A percentile compares a stretch with the other conserved stretches of the same genome.
phyloP scores from a whole-genome alignment of 2,329 filamentous ascomycete genomes.

The Diatrype stigma region DNA sequence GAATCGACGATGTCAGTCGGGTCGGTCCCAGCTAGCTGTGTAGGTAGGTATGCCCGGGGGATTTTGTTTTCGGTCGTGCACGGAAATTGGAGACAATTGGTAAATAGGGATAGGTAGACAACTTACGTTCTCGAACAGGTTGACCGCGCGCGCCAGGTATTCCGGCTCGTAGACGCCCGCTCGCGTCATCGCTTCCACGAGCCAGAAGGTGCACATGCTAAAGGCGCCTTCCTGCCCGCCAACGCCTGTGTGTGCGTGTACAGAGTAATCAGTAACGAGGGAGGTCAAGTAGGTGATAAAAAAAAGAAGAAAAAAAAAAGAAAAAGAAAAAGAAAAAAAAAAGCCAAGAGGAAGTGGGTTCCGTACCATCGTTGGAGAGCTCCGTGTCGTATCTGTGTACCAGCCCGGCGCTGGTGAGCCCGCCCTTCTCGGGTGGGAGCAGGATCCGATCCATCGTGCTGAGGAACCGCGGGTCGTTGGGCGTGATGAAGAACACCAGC shows the following conservation, averaged over 20 bases:
- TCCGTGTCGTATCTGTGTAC: constrained; percentile 73
- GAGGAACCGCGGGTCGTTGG: constrained; percentile 71
- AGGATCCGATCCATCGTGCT: constrained; percentile 70
- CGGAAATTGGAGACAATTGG: too few relatives aligned
- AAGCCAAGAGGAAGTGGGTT: background rate
- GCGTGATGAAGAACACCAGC: constrained; percentile 74
- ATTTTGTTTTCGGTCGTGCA: too few relatives aligned
- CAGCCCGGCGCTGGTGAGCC: constrained; percentile 68
- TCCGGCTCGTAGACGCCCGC: constrained; percentile 62
- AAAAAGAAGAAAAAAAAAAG: background rate
- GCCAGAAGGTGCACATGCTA: constrained; percentile 80
- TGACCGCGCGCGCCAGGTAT: constrained; percentile 59
- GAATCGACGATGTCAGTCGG: too few relatives aligned
- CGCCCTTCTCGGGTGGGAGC: constrained; percentile 67
- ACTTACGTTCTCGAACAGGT: constrained; percentile 62
- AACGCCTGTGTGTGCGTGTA: constrained; percentile 26
- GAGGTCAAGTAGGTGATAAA: background rate
- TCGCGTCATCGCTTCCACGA: constrained; percentile 72
- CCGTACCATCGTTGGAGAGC: constrained; percentile 62
- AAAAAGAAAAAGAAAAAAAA: background rate
- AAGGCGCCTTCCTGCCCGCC: constrained; percentile 73
- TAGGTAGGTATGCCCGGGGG: background rate
- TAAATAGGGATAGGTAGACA: background rate
- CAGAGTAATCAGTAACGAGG: constrained; percentile 5
- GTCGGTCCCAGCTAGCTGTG: too few relatives aligned